Evolutionary conservation across 129 eudicot species (phyloP).

Genomic region (Ambrosia artemisiifolia): DNA sequence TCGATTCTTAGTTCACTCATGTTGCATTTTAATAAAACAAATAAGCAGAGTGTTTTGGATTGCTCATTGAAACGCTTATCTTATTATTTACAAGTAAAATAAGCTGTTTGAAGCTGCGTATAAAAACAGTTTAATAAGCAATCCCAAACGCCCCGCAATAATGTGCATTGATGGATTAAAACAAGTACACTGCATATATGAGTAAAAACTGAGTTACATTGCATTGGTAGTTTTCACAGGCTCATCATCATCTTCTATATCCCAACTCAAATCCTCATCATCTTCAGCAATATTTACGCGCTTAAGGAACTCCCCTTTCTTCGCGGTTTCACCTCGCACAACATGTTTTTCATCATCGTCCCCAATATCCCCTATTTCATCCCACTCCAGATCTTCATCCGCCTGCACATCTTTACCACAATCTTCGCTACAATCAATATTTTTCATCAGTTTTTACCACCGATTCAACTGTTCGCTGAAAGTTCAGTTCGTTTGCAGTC

Average conservation of each 20-base stretch:
- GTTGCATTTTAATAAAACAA: too few species aligned
- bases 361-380: constrained; percentile 88
- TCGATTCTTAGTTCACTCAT: neutral
- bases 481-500: too few species aligned
- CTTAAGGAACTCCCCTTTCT: constrained; percentile 46
- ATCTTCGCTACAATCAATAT: neutral
- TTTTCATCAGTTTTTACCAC: constrained; percentile 32
- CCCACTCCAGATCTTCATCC: constrained; percentile 90
- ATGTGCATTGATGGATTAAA: neutral
- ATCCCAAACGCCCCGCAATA: neutral
- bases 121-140: neutral
- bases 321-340: constrained; percentile 31
- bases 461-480: too few species aligned
- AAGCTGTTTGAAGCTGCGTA: neutral
- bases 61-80: too few species aligned
- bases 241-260: constrained; percentile 82
- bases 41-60: too few species aligned
- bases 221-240: constrained; percentile 32
- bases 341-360: constrained; percentile 50
- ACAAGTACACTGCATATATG: neutral
- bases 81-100: too few species aligned
- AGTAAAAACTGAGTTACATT: neutral
- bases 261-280: constrained; percentile 85
- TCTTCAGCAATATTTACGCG: constrained; percentile 54
- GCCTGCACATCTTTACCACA: constrained; percentile 24